Percentiles rank a stretch among this genome's conserved stretches.
Conservation (phyloP, 2,329 filamentous ascomycete species). For the Penicillium sp. region DNA sequence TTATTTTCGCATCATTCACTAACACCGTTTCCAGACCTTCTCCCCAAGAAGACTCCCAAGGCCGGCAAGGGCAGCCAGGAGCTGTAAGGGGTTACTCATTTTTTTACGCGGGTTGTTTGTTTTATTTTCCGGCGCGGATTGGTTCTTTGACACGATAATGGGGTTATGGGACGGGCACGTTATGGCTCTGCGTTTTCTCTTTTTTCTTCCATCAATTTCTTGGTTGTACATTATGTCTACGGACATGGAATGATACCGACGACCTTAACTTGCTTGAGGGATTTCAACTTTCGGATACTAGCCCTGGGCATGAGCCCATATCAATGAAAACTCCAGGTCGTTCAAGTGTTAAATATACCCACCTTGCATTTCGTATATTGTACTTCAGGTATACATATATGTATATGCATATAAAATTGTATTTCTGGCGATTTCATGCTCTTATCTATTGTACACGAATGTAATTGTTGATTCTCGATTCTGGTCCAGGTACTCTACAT, state of each 20-base stretch:
- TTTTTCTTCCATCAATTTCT: slow-evolving; percentile 37
- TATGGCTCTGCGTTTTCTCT: slow-evolving; percentile 49
- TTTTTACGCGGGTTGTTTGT: slow-evolving; percentile 38
- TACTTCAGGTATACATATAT: background rate
- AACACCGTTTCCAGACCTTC: slow-evolving; percentile 59
- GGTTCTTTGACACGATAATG: slow-evolving; percentile 61
- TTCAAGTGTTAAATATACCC: slow-evolving; percentile 4
- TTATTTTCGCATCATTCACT: slow-evolving; percentile 9
- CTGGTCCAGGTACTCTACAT: background rate
- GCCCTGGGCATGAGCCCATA: slow-evolving; percentile 12
- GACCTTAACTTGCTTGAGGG: slow-evolving; percentile 28
- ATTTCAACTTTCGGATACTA: slow-evolving; percentile 22
- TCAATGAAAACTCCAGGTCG: slow-evolving; percentile 23
- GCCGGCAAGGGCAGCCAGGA: slow-evolving; percentile 90
- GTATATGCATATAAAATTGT: background rate
- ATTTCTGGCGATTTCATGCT: too few species aligned
- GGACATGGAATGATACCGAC: slow-evolving; percentile 43
- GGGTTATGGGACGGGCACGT: slow-evolving; percentile 57
- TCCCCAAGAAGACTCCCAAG: slow-evolving; percentile 99
- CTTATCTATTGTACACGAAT: background rate
- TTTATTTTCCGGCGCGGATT: slow-evolving; percentile 66
- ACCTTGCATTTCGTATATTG: background rate
- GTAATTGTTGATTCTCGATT: background rate
- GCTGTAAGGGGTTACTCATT: slow-evolving; percentile 58
- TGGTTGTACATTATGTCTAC: slow-evolving; percentile 56